Evolutionary conservation across 2,329 filamentous ascomycete species (phyloP).

Genomic region (Exserohilum turcica): DNA sequence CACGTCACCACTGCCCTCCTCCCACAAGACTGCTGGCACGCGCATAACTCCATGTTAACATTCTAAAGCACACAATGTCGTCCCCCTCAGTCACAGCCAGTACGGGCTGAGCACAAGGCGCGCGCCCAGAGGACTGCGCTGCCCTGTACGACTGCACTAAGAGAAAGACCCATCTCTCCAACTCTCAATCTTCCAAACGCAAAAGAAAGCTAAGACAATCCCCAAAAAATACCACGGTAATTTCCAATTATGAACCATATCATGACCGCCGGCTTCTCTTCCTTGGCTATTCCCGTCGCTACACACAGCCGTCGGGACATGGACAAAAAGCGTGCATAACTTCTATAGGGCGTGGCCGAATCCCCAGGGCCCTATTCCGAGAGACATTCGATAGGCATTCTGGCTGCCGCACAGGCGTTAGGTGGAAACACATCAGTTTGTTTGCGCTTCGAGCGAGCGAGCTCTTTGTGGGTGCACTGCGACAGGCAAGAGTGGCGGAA

Average conservation of each 20-base stretch:
- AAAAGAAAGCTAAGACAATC: background rate
- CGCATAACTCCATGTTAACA: slow-evolving; percentile 9
- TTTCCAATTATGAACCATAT: slow-evolving; percentile 3
- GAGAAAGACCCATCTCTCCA: background rate
- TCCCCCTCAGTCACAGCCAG: background rate
- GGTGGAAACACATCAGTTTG: background rate
- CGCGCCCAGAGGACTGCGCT: background rate
- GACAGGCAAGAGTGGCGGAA: slow-evolving; percentile 1
- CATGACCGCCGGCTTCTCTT: background rate
- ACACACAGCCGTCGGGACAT: background rate
- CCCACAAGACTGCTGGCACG: background rate
- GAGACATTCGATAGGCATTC: background rate
- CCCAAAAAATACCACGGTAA: slow-evolving; percentile 1
- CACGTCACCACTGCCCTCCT: background rate
- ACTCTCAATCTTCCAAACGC: background rate
- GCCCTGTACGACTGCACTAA: background rate
- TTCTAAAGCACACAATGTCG: background rate
- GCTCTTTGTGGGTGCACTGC: slow-evolving; percentile 1
- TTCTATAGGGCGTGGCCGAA: background rate
- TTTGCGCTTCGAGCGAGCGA: background rate
- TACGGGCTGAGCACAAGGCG: background rate
- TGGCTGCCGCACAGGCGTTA: background rate
- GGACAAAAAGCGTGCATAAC: background rate
- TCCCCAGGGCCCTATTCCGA: background rate
- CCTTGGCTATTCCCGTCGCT: background rate